Evolutionary conservation across 108 stramenopile species (phyloP).

Genomic region (Skeletonema marinoi): DNA sequence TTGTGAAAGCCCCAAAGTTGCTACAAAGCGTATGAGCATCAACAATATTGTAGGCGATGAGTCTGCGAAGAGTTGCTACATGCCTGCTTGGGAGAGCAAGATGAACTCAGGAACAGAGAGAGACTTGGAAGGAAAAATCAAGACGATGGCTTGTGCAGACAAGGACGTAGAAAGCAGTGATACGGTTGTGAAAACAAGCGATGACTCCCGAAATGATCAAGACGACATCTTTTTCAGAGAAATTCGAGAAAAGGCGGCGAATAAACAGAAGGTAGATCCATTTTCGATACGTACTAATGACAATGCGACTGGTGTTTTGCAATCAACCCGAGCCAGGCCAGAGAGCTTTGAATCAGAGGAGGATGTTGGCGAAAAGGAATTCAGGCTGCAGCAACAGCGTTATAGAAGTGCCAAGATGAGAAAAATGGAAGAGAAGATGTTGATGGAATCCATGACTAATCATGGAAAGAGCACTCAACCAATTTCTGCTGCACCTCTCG

Average conservation of each 20-base stretch:
- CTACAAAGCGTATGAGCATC: conserved; percentile 4
- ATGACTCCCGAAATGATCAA: neutral
- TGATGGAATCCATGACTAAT: neutral
- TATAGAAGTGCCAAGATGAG: neutral
- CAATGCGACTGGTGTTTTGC: neutral
- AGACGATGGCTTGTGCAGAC: neutral
- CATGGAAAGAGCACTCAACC: neutral
- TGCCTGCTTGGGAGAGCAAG: conserved; percentile 17
- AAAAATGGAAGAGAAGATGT: conserved; percentile 5
- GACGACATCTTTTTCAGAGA: conserved; percentile 10
- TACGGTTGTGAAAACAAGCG: neutral
- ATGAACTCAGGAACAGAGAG: conserved; percentile 1
- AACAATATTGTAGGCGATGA: conserved; percentile 2
- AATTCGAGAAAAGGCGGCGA: conserved; percentile 5
- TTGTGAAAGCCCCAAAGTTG: neutral
- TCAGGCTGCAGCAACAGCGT: neutral
- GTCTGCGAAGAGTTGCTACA: neutral
- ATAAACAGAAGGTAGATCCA: neutral
- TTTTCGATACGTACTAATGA: neutral
- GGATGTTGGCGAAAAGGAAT: conserved; percentile 44
- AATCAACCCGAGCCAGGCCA: neutral
- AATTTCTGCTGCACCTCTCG: neutral
- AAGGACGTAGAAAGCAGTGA: neutral
- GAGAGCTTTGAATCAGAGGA: neutral
- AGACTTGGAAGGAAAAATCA: neutral